Base-by-base conservation (phyloP, 305 asterid species). In the Ilex paraguariensis region DNA sequence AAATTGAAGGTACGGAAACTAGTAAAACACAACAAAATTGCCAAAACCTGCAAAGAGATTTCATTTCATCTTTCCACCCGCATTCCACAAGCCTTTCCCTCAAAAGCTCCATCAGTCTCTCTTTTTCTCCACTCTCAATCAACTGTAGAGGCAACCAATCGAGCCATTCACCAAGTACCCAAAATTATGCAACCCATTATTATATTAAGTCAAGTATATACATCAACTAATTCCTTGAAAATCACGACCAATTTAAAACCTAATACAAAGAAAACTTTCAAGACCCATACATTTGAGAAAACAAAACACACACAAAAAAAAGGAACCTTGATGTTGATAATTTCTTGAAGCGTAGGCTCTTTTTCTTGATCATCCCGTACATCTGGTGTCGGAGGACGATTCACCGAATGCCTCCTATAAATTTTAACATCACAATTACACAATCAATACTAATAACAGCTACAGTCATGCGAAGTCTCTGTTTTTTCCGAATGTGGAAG, bases 301-400 rank as follows among this genome's bases (percentile, higher is more conserved):
- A 13, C n/a, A 6, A 12, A 12, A n/a, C 10, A 39, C 6, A 62
- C 10, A 61, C n/a, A 67, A 54, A 7, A 8, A 33, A 57, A 33
- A 30, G 39, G 55, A 42, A 79, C 84, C 81, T 79, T 79, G 51
- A 75, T 60, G 56, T 75, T 75, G 59, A 75, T 81, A 65, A 79
- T 75, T 57, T 79, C 79, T 33, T 33, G 68, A 66, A 79, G 81
- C 56, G 84, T 66, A 42, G 84, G 72, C 65, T 75, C 74, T 63
- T 67, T 64, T 2, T 65, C 71, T 55, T 73, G 75, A 3, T 78
- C 80, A 21, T 74, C 78, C 54, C 70, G 72, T 13, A 63, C 72
- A 60, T 79, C 84, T 57, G 84, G 84, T 70, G 84, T 79, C 31
- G 84, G 84, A 56, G 84, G 84, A 45, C 84, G 84, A 71, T 79